Evolutionary conservation across 2,329 filamentous ascomycete species (phyloP), one percentile per base, ranked within the genome.

Genomic region (Chaetomiaceae sp.): DNA sequence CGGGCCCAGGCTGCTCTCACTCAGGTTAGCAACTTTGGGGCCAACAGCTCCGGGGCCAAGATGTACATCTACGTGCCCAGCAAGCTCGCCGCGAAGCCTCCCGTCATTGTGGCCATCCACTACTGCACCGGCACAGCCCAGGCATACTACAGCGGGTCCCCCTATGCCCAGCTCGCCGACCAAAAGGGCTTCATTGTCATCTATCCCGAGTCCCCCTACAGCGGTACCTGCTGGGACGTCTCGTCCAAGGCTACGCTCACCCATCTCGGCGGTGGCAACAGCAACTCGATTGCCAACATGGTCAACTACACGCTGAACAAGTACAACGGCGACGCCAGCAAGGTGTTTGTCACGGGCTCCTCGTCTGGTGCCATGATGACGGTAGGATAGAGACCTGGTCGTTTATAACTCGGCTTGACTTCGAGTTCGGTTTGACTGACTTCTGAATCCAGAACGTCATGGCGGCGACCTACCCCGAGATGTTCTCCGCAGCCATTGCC

Each of bases 191-290:
- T 71, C 56, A 66, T 73, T 27, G 72, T 78, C 54, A 77, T 83
- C 60, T 83, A 79, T 64, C 78, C 78, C 1, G 69, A 73, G 56
- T 74, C 73, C 2, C 75, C 76, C 0, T 73, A 77, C 57, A 63
- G 63, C n/a, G 77, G 68, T 12, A 66, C 65, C 20, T 83, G 79
- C 68, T 83, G 78, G 77, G 80, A 84, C 54, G 79, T 82, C 2
- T 73, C 73, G 13, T 76, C 73, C 17, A 67, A 66, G 23, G 61
- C 61, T 25, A 71, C 78, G 0, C 69, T 83, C 2, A 76, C 72
- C 3, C 79, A 80, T 58, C 70, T 77, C 49, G 79, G 77, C 7
- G 79, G 79, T 19, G 77, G 77, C 3, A 76, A 83, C 62, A 77
- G 72, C 43, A 73, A 75, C 37, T 70, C 72, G 0, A 79, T 84